These are phyloP conservation scores for Calamus simplicifolius DNA, from an alignment of 176 grass and related monocot species.

Conservation along the genomic window DNA sequence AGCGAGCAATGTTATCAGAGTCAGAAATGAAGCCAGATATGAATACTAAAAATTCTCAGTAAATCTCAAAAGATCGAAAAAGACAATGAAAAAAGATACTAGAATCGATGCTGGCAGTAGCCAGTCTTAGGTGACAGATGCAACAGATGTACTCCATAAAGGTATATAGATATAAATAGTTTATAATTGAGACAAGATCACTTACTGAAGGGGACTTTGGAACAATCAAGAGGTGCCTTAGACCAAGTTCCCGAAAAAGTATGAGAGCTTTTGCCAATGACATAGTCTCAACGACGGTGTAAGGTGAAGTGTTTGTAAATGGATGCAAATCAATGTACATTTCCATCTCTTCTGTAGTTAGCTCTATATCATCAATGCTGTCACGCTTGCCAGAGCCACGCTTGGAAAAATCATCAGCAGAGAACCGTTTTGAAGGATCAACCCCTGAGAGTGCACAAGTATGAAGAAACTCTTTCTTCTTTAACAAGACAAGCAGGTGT, in stretches of 20 bases:
- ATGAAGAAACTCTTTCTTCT: slow-evolving; percentile 52
- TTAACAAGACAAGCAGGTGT: slow-evolving; percentile 85
- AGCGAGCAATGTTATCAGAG: slow-evolving; percentile 3
- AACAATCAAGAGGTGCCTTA: slow-evolving; percentile 87
- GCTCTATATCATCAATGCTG: slow-evolving; percentile 52
- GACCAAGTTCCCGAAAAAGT: slow-evolving; percentile 83
- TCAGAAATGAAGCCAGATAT: not conserved
- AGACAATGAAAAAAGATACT: not conserved
- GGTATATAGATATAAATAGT: not conserved
- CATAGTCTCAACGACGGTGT: slow-evolving; percentile 95
- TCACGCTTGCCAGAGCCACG: slow-evolving; percentile 69
- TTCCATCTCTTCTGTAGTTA: slow-evolving; percentile 71
- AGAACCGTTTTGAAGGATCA: slow-evolving; percentile 48
- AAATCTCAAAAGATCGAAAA: not conserved
- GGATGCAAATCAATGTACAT: slow-evolving; percentile 95
- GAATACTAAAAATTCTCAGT: not conserved
- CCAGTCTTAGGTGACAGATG: too few relatives aligned
- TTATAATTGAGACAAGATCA: not conserved
- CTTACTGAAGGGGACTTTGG: slow-evolving; percentile 70
- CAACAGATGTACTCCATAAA: too few relatives aligned
- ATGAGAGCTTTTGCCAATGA: slow-evolving; percentile 88
- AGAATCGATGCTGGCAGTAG: not conserved
- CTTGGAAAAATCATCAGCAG: slow-evolving; percentile 66
- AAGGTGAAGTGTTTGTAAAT: slow-evolving; percentile 85
- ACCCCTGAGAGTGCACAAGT: slow-evolving; percentile 20